phyloP scores from a whole-genome alignment of 495 filamentous ascomycete species.

The Aspergillus bridgeri region DNA sequence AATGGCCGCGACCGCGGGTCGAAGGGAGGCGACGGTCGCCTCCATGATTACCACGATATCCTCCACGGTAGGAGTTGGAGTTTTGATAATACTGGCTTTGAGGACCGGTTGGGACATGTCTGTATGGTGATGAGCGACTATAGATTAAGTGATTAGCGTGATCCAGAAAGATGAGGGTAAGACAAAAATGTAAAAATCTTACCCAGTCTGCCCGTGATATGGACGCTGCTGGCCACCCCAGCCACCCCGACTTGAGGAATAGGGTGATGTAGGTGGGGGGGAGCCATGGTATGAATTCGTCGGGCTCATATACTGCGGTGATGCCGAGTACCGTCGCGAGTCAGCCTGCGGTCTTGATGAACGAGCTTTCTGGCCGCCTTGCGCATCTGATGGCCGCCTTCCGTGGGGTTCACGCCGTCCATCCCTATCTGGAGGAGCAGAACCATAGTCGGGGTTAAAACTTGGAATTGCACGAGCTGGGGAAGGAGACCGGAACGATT shows the following conservation, averaged over 20 bases:
- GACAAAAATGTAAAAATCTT: slow-evolving; percentile 24
- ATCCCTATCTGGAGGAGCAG: slow-evolving; percentile 21
- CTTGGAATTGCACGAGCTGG: slow-evolving; percentile 36
- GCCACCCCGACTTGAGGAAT: slow-evolving; percentile 52
- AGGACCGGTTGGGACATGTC: slow-evolving; percentile 41
- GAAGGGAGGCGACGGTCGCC: slow-evolving; percentile 41
- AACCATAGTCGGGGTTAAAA: slow-evolving; percentile 30
- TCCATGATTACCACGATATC: slow-evolving; percentile 51
- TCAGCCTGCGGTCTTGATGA: slow-evolving; percentile 37
- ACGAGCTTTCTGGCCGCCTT: slow-evolving; percentile 27
- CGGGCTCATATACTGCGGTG: slow-evolving; percentile 56
- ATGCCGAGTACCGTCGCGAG: slow-evolving; percentile 51
- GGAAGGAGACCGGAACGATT: slow-evolving; percentile 33
- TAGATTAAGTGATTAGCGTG: slow-evolving; percentile 17
- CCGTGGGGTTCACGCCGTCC: slow-evolving; percentile 34
- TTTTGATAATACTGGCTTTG: slow-evolving; percentile 55
- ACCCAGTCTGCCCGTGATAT: slow-evolving; percentile 50
- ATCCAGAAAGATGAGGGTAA: slow-evolving; percentile 9
- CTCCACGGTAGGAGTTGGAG: slow-evolving; percentile 55
- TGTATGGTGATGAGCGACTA: slow-evolving; percentile 50
- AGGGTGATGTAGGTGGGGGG: slow-evolving; percentile 64
- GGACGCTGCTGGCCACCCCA: slow-evolving; percentile 52
- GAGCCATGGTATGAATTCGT: slow-evolving; percentile 63
- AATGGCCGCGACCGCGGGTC: slow-evolving; percentile 42
- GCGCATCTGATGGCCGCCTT: slow-evolving; percentile 30